Percentiles rank a stretch among this genome's conserved stretches.
phyloP scores from a whole-genome alignment of 129 eudicot genomes.

The Rutidosis leptorrhynchoides region DNA sequence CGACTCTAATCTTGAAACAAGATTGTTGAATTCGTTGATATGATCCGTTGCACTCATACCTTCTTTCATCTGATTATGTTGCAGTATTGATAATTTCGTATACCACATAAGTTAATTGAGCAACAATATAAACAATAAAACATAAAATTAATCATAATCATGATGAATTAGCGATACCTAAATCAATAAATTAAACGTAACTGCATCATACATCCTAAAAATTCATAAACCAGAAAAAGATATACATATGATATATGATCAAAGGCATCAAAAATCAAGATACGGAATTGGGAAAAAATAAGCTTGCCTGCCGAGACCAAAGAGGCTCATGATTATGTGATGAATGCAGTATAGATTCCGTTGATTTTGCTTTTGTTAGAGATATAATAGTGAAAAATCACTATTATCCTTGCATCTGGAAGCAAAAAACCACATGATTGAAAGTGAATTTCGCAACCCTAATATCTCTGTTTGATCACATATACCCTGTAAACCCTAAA shows the following conservation, averaged over 20 bases:
- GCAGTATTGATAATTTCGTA: neutral
- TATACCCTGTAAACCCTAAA: no score
- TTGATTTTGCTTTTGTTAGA: no score
- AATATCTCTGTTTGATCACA: no score
- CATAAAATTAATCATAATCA: constrained; percentile 2
- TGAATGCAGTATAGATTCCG: no score
- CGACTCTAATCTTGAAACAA: no score
- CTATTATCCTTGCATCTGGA: no score
- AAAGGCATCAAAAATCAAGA: constrained; percentile 3
- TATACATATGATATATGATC: neutral
- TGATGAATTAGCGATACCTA: constrained; percentile 15
- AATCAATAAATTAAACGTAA: constrained; percentile 25
- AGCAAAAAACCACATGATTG: no score
- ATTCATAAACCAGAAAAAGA: constrained; percentile 1
- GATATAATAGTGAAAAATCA: no score
- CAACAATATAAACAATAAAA: constrained; percentile 16
- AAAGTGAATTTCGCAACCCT: no score
- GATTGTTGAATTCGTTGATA: no score
- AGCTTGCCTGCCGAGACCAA: constrained; percentile 92
- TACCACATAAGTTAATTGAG: neutral
- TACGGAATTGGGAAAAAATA: neutral
- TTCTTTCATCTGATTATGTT: no score
- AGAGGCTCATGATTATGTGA: constrained; percentile 83
- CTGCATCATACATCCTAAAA: constrained; percentile 3
- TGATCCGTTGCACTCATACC: no score